phyloP scores from a whole-genome alignment of 2,329 filamentous ascomycete species.

The Fusarium pseudonygamai region DNA sequence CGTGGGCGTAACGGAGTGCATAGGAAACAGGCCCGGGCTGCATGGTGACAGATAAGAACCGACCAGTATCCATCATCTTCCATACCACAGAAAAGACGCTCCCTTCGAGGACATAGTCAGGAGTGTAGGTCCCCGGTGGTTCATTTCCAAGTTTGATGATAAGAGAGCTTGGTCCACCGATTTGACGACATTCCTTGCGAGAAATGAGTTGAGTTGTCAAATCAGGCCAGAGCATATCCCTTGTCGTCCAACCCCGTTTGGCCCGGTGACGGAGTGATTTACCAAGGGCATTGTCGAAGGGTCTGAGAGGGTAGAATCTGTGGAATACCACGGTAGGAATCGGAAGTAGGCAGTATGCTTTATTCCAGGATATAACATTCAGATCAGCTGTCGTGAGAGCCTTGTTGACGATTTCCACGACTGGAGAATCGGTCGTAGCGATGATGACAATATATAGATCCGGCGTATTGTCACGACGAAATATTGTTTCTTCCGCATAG shows the following conservation, averaged over 20 bases:
- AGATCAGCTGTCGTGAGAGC: neutral
- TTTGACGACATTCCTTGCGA: neutral
- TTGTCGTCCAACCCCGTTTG: neutral
- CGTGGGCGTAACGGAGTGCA: neutral
- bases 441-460: neutral
- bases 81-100: neutral
- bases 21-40: neutral
- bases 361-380: constrained; percentile 1
- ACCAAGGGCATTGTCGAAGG: neutral
- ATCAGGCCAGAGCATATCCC: neutral
- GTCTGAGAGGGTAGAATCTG: neutral
- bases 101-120: neutral
- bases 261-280: neutral
- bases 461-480: neutral
- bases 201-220: neutral
- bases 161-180: neutral
- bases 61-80: neutral
- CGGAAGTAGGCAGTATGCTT: neutral
- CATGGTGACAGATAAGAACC: neutral
- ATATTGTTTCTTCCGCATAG: neutral
- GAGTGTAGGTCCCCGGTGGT: neutral
- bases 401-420: neutral
- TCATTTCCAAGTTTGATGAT: neutral
- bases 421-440: neutral
- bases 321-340: neutral